Evolutionary conservation across 2,329 filamentous ascomycete genomes (phyloP).

Genomic region (Stemphylium beticola): DNA sequence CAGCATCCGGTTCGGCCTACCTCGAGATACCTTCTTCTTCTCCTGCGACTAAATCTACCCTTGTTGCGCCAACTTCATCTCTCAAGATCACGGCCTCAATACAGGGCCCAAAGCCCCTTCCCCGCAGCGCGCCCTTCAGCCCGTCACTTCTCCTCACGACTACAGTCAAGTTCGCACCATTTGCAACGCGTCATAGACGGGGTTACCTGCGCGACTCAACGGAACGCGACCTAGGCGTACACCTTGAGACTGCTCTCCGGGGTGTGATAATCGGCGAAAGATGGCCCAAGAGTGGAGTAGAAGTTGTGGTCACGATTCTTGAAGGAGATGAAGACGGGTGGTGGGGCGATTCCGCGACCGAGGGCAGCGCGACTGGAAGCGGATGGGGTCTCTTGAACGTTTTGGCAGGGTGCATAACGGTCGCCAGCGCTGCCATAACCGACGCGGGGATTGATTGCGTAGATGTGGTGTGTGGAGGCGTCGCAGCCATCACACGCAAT

Average conservation of each 20-base stretch:
- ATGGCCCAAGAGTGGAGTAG: slow-evolving; percentile 99
- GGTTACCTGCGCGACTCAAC: slow-evolving; percentile 85
- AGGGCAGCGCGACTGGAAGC: slow-evolving; percentile 59
- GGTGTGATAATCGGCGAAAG: slow-evolving; percentile 90
- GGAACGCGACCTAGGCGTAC: slow-evolving; percentile 88
- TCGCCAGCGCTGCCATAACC: slow-evolving; percentile 87
- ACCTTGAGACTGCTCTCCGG: slow-evolving; percentile 87
- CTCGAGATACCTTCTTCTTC: slow-evolving; percentile 65
- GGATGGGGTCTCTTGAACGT: slow-evolving; percentile 92
- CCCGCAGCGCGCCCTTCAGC: slow-evolving; percentile 87
- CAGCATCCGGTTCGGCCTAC: slow-evolving; percentile 91
- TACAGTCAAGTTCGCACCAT: slow-evolving; percentile 95
- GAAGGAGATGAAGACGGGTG: slow-evolving; percentile 87
- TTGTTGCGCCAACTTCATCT: slow-evolving; percentile 65
- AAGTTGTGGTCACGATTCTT: slow-evolving; percentile 89
- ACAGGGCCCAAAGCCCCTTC: slow-evolving; percentile 89
- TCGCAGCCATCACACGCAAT: slow-evolving; percentile 74
- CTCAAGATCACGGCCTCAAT: slow-evolving; percentile 93
- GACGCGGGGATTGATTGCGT: slow-evolving; percentile 97
- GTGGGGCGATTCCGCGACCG: slow-evolving; percentile 59
- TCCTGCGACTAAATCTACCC: slow-evolving; percentile 45
- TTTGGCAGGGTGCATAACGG: slow-evolving; percentile 88
- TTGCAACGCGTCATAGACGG: slow-evolving; percentile 80
- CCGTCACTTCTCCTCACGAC: slow-evolving; percentile 90
- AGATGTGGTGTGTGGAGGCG: slow-evolving; percentile 85